A percentile compares a stretch with the other conserved stretches of the same genome.
Conservation (phyloP, 2,329 filamentous ascomycete species). For the Fusarium piperis region DNA sequence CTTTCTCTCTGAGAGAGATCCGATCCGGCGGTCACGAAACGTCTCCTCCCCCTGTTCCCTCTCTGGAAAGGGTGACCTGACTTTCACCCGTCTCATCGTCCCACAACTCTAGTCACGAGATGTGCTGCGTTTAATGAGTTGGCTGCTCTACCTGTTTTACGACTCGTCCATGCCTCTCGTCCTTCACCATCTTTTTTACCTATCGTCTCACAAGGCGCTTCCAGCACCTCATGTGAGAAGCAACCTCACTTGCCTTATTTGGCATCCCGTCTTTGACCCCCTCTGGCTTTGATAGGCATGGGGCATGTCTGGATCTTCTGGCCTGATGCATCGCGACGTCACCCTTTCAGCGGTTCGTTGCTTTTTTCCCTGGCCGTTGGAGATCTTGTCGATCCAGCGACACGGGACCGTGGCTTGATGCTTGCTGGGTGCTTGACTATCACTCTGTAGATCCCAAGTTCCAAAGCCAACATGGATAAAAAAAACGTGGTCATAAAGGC, state of each 20-base stretch:
- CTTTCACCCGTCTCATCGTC: constrained; percentile 27
- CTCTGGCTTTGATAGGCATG: neutral
- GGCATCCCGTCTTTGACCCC: neutral
- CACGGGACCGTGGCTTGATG: neutral
- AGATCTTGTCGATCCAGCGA: constrained; percentile 31
- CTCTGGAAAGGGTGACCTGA: constrained; percentile 26
- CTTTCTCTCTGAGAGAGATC: neutral
- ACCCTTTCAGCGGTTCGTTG: constrained; percentile 9
- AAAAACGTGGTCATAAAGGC: constrained; percentile 26
- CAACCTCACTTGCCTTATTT: neutral
- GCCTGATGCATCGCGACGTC: constrained; percentile 19
- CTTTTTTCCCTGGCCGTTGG: constrained; percentile 23
- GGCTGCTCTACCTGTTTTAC: neutral
- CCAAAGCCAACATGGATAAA: constrained; percentile 6
- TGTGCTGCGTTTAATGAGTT: constrained; percentile 10
- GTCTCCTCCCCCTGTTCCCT: neutral
- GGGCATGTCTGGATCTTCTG: neutral
- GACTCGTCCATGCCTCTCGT: constrained; percentile 10
- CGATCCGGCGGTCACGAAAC: neutral
- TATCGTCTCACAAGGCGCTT: constrained; percentile 4
- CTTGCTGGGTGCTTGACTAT: constrained; percentile 13
- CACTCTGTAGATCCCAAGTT: constrained; percentile 1
- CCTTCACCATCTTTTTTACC: constrained; percentile 11
- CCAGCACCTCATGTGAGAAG: neutral
- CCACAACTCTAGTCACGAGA: constrained; percentile 31